Evolutionary conservation across 1,139 yeast genomes (phyloP), one percentile per base, ranked within the genome.

Genomic region (Candida sp.): DNA sequence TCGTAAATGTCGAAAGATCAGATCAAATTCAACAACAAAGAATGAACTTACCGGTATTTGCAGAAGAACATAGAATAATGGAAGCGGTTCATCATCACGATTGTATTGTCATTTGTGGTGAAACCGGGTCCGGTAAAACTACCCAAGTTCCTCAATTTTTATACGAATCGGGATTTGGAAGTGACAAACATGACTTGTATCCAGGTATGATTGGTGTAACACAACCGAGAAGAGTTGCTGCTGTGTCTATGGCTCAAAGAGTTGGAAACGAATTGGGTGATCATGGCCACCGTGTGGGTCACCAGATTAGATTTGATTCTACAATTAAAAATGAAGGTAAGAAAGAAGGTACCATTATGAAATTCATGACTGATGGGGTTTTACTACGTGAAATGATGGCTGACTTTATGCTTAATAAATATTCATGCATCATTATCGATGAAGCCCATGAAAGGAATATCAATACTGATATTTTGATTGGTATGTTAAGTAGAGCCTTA

Each of bases 321-420:
- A 80, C 81, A 2, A 78, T 85, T 4, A 79, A 78, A 45, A 66
- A 76, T 12, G 81, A 82, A 46, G 78, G 77, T 7, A 52, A 58
- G 9, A 64, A 56, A 40, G 51, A 65, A 43, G 78, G 78, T 19
- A 95, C 99, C 0, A 86, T 87, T 4, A 62, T 95, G 62, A 95
- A 95, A 62, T 91, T 93, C 57, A 93, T 95, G 99, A 95, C 99
- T 2, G 99, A 95, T 72, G 99, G 99, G 81, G 97, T 95, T 36
- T 68, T 95, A 43, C 68, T 95, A 32, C 75, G 98, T 54, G 99
- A 95, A 63, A 82, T 95, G 85, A 85, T 93, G 84, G 70, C 81
- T 0, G 99, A 95, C 56, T 85, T 93, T 51, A 66, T 84, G 51
- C 70, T 95, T 40, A 75, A 79, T 33, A 88, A 87, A 57, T 95